Conservation (phyloP, 805 yeast genomes). For the Candida montana region DNA sequence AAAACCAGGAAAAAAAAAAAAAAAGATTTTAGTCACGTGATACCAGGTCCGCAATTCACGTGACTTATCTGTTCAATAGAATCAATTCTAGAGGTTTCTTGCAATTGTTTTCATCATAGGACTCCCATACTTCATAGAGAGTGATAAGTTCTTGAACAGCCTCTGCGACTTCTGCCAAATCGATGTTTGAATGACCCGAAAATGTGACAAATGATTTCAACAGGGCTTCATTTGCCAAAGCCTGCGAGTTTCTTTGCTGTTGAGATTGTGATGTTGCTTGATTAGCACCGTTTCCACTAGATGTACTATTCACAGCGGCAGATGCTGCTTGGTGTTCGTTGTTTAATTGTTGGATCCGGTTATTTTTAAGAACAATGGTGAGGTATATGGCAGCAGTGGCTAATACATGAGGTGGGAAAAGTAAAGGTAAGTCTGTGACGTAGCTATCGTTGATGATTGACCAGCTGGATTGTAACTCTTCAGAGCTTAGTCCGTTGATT, state of each 20-base stretch:
- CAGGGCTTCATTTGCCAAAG: conserved; percentile 26
- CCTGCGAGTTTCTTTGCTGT: conserved; percentile 8
- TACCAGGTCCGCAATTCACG: too few relatives aligned
- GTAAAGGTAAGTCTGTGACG: conserved; percentile 76
- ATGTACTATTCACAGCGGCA: conserved; percentile 28
- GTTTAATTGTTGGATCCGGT: conserved; percentile 17
- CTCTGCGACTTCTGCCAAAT: conserved; percentile 71
- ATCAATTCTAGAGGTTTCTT: conserved; percentile 21
- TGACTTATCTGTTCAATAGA: conserved; percentile 15
- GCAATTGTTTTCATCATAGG: conserved; percentile 56
- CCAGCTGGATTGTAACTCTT: conserved; percentile 85
- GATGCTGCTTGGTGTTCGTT: conserved; percentile 23
- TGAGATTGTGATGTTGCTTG: conserved; percentile 3
- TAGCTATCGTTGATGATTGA: conserved; percentile 84
- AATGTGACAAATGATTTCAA: conserved; percentile 57
- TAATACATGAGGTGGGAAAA: conserved; percentile 85
- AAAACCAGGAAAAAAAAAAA: too few relatives aligned
- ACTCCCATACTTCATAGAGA: conserved; percentile 80
- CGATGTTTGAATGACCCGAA: conserved; percentile 70
- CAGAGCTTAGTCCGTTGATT: conserved; percentile 38
- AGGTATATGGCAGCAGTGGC: conserved; percentile 81
- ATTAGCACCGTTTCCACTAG: background rate
- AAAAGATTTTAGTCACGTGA: too few relatives aligned
- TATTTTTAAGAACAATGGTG: conserved; percentile 53
- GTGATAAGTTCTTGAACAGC: conserved; percentile 81